Evolutionary conservation across 768 basidiomycete genomes (phyloP).

Genomic region (Mycena filopes): DNA sequence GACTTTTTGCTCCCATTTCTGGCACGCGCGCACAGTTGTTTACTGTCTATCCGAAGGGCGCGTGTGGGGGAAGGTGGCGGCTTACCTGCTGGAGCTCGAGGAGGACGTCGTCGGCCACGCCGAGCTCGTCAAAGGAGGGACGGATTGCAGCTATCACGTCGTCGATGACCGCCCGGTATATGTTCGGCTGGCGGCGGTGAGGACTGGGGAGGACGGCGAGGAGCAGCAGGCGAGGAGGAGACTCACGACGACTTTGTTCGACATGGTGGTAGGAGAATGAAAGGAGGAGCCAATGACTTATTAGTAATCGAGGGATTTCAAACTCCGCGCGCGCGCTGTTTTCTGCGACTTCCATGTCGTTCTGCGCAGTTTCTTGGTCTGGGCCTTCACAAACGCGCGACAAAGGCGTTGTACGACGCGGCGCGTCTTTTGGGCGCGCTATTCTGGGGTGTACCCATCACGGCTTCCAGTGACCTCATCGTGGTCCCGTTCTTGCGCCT

Average conservation of each 20-base stretch:
- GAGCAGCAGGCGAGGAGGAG: conserved; percentile 44
- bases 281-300: too few species aligned
- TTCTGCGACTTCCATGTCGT: not conserved
- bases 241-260: conserved; percentile 82
- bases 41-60: too few species aligned
- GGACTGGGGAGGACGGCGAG: conserved; percentile 58
- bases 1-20: conserved; percentile 84
- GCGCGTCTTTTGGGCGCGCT: too few species aligned
- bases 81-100: conserved; percentile 72
- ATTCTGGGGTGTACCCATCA: too few species aligned
- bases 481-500: too few species aligned
- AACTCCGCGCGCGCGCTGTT: not conserved
- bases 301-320: not conserved
- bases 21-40: conserved; percentile 23
- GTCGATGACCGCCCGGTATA: conserved; percentile 82
- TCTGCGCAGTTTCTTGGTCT: too few species aligned
- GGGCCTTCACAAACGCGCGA: too few species aligned
- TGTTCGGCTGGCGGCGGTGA: too few species aligned
- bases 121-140: conserved; percentile 82
- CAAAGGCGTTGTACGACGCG: too few species aligned
- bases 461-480: too few species aligned
- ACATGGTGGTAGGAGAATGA: conserved; percentile 52
- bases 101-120: conserved; percentile 77
- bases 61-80: too few species aligned
- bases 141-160: conserved; percentile 77